These are phyloP conservation scores for Gossypium davidsonii DNA, from an alignment of 441 rosid species.

Conservation along the genomic window DNA sequence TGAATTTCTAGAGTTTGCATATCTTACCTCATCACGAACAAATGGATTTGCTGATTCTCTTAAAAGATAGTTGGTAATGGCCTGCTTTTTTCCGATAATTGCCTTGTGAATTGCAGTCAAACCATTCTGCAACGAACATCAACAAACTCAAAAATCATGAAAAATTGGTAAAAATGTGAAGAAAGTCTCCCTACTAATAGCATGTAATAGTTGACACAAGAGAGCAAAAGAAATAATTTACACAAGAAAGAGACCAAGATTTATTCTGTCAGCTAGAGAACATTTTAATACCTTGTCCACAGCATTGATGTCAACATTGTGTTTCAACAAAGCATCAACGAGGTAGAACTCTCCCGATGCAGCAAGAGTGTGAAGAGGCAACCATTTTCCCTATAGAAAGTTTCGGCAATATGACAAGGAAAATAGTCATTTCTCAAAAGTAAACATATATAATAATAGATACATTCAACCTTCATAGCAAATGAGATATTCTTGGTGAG, in stretches of 20 bases:
- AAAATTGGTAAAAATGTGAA: constrained; percentile 6
- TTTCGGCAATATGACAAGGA: constrained; percentile 7
- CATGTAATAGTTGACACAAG: not conserved
- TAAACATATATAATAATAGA: not conserved
- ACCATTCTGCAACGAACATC: constrained; percentile 49
- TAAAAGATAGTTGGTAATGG: constrained; percentile 63
- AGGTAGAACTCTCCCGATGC: constrained; percentile 86
- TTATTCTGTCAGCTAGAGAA: not conserved
- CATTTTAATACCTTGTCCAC: constrained; percentile 49
- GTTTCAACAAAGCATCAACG: constrained; percentile 64
- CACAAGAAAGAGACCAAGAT: not conserved
- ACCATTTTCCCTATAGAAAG: constrained; percentile 66
- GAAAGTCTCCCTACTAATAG: not conserved
- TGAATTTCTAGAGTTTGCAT: not conserved
- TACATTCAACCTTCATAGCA: not conserved
- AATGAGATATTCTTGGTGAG: not conserved
- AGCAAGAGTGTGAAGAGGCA: constrained; percentile 78
- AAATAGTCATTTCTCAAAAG: not conserved
- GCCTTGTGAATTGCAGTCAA: constrained; percentile 82
- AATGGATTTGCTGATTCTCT: constrained; percentile 89
- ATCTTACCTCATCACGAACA: constrained; percentile 54
- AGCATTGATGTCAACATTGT: constrained; percentile 69
- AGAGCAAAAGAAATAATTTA: not conserved
- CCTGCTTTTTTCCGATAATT: constrained; percentile 73
- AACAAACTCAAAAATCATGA: not conserved